A percentile compares a stretch with the other conserved stretches of the same genome.
phyloP scores from a whole-genome alignment of 768 basidiomycete species.

The Galerina sulciceps region DNA sequence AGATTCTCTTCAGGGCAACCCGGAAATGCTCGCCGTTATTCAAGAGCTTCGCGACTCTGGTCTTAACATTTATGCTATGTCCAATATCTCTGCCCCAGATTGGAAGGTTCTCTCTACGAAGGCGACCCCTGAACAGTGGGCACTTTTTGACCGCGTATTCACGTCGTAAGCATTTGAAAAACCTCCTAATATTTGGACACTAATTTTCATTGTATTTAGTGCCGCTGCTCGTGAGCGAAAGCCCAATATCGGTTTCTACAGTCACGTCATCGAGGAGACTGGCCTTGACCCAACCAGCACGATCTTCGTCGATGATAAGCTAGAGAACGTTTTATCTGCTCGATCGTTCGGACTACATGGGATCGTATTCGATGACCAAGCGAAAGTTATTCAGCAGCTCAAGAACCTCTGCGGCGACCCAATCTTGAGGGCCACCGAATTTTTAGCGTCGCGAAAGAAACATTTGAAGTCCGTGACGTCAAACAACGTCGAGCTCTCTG shows the following conservation, averaged over 20 bases:
- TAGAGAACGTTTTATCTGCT: slow-evolving; percentile 61
- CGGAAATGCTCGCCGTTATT: slow-evolving; percentile 49
- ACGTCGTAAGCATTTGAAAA: slow-evolving; percentile 26
- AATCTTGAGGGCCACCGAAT: slow-evolving; percentile 42
- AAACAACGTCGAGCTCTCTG: slow-evolving; percentile 27
- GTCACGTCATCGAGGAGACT: slow-evolving; percentile 47
- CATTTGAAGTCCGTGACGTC: slow-evolving; percentile 49
- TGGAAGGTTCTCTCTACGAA: slow-evolving; percentile 49
- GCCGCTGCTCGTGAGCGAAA: slow-evolving; percentile 57
- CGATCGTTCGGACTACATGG: slow-evolving; percentile 60
- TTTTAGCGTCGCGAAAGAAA: slow-evolving; percentile 43
- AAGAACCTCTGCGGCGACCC: slow-evolving; percentile 54
- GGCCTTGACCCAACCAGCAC: slow-evolving; percentile 47
- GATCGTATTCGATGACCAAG: slow-evolving; percentile 50
- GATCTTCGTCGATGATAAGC: slow-evolving; percentile 65
- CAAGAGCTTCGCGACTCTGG: slow-evolving; percentile 44
- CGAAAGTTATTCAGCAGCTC: slow-evolving; percentile 46
- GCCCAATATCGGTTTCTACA: slow-evolving; percentile 57
- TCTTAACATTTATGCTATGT: slow-evolving; percentile 57
- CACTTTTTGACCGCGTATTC: slow-evolving; percentile 52
- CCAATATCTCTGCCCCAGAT: slow-evolving; percentile 61
- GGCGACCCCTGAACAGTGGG: slow-evolving; percentile 44
- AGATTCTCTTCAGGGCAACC: slow-evolving; percentile 48
- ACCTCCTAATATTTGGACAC: background rate
- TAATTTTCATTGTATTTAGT: background rate